phyloP scores from a whole-genome alignment of 441 rosid species.

The Pelargonium fulgidum region DNA sequence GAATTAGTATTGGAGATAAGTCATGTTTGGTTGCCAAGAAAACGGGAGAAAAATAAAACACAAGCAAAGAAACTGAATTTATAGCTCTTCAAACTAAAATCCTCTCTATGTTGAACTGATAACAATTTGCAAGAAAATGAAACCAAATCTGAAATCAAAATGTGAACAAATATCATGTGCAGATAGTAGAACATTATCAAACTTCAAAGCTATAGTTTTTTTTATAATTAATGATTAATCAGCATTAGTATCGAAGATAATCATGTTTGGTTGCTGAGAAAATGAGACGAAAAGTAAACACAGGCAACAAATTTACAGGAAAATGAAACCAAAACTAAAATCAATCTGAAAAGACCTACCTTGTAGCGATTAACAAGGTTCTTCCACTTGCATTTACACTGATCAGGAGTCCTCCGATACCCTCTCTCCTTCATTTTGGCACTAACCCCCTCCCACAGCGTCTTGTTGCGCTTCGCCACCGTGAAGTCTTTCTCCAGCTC shows the following conservation, averaged over 20 bases:
- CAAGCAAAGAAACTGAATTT: neutral
- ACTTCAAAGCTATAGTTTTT: neutral
- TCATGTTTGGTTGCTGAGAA: neutral
- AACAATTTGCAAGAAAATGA: neutral
- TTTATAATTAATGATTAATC: neutral
- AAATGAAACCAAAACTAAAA: neutral
- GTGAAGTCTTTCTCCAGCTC: constrained; percentile 46
- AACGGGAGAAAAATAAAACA: neutral
- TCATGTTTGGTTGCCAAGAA: neutral
- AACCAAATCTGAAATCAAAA: neutral
- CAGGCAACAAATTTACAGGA: neutral
- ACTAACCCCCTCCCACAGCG: constrained; percentile 49
- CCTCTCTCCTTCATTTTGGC: constrained; percentile 41
- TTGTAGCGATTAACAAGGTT: constrained; percentile 54
- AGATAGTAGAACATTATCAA: neutral
- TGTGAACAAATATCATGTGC: neutral
- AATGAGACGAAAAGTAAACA: neutral
- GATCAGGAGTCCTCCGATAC: constrained; percentile 41
- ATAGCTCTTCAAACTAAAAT: neutral
- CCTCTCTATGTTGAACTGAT: neutral
- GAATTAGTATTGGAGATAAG: neutral
- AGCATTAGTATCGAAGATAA: neutral
- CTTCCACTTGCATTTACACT: constrained; percentile 64
- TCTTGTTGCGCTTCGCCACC: constrained; percentile 40
- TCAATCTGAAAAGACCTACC: constrained; percentile 23